phyloP scores from a whole-genome alignment of 1,284 basidiomycete species.

The Austroboletus novae-zelandiae region DNA sequence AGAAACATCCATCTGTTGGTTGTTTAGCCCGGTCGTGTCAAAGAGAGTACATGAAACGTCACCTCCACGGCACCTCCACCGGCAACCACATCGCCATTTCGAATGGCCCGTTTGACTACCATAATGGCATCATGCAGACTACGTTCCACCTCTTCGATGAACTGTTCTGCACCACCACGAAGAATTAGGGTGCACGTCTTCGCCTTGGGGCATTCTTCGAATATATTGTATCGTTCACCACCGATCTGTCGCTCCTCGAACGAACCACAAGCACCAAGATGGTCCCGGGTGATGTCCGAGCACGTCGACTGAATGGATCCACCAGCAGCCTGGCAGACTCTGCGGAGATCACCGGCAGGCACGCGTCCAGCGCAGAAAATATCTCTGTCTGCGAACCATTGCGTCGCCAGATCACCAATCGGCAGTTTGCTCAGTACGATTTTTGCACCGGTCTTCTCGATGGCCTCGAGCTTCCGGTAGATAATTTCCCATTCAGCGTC shows the following conservation, averaged over 20 bases:
- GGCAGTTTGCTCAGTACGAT: slow-evolving; percentile 98
- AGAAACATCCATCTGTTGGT: slow-evolving; percentile 90
- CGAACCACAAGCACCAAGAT: slow-evolving; percentile 87
- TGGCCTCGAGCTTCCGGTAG: slow-evolving; percentile 95
- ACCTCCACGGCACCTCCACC: slow-evolving; percentile 98
- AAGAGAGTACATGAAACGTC: slow-evolving; percentile 11
- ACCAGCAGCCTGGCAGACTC: slow-evolving; percentile 95
- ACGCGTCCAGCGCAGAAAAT: slow-evolving; percentile 99
- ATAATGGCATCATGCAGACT: slow-evolving; percentile 99
- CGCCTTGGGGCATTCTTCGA: slow-evolving; percentile 91
- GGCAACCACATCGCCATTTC: slow-evolving; percentile 94
- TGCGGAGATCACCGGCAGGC: slow-evolving; percentile 84
- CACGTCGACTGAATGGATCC: slow-evolving; percentile 95
- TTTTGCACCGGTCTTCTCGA: slow-evolving; percentile 95
- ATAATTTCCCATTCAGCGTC: slow-evolving; percentile 99
- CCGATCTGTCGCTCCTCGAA: slow-evolving; percentile 98
- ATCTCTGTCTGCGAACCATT: slow-evolving; percentile 99
- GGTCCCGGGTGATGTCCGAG: slow-evolving; percentile 86
- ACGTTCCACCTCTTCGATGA: slow-evolving; percentile 97
- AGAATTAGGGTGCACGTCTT: slow-evolving; percentile 97
- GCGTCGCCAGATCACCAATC: slow-evolving; percentile 97
- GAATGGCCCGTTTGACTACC: slow-evolving; percentile 97
- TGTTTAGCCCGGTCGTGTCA: slow-evolving; percentile 14
- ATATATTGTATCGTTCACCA: slow-evolving; percentile 96
- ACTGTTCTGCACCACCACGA: slow-evolving; percentile 97